Evolutionary conservation across 768 basidiomycete genomes (phyloP), one percentile per base, ranked within the genome.

Genomic region (Auriscalpium orientale): DNA sequence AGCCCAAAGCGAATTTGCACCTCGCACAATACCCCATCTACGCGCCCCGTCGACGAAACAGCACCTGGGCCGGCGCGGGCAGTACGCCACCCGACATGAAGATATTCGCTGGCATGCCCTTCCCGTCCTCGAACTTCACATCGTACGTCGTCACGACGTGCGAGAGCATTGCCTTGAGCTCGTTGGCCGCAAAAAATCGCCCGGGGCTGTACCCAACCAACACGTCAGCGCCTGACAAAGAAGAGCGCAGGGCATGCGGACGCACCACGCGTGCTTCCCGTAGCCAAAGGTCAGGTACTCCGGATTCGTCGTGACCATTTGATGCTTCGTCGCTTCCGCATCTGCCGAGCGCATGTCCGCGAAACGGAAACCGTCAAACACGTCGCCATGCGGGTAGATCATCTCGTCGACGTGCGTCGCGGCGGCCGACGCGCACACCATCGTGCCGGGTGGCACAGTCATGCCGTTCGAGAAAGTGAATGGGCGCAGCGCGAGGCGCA

Each of bases 391-490:
- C 0, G 59, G 22, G 59, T 76, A 77, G 38, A 69, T 54, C 11
- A 51, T 54, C 55, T 66, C 58, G 49, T 66, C 64, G 28, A n/a
- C 46, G 50, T 79, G 76, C 38, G 67, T 67, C 7, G 66, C 63
- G 16, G 55, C 55, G 12, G 62, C 44, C 0, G 74, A 62, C 2
- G 71, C 62, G 10, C 64, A 61, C 7, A 78, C 56, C 34, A 68
- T 64, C 1, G 72, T 70, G 2, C 74, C 76, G 36, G 65, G 63
- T 4, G 76, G 77, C 12, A 80, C 58, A 45, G 61, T 58, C 1
- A 71, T 73, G 6, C 76, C 77, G 60, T 79, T 71, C 3, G 74
- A 75, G 52, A 81, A 72, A 1, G 70, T 73, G 62, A 72, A 73
- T 44, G 75, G 72, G 51, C 71, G 65, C 21, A 71, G 48, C 2